Evolutionary conservation across 306 rosid genomes (phyloP).

Genomic region (Abrus pulchellus): DNA sequence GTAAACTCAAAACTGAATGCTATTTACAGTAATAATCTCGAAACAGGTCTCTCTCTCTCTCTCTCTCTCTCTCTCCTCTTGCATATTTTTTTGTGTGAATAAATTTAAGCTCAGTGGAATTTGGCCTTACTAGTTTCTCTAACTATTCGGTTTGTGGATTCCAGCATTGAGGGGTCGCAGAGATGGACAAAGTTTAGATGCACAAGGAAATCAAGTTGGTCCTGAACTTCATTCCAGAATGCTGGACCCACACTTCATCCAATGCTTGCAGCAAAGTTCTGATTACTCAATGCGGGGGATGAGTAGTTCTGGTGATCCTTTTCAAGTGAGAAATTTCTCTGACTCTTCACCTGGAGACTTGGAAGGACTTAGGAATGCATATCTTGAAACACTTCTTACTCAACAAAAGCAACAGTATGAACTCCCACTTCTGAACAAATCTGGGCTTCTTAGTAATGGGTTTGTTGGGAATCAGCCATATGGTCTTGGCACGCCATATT

Average conservation of each 20-base stretch:
- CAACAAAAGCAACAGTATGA: slow-evolving; percentile 85
- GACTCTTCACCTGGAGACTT: slow-evolving; percentile 69
- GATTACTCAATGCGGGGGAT: slow-evolving; percentile 62
- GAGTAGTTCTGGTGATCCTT: slow-evolving; percentile 63
- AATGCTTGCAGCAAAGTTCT: slow-evolving; percentile 69
- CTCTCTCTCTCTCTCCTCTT: not conserved
- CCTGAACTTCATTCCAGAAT: slow-evolving; percentile 60
- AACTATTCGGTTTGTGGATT: slow-evolving; percentile 36
- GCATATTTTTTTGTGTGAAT: slow-evolving; percentile 22
- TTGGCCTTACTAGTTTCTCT: slow-evolving; percentile 29
- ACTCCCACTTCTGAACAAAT: slow-evolving; percentile 72
- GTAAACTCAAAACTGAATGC: slow-evolving; percentile 61
- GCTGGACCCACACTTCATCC: slow-evolving; percentile 62
- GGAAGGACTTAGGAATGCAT: slow-evolving; percentile 77
- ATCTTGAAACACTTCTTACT: slow-evolving; percentile 76
- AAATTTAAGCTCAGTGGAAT: slow-evolving; percentile 23
- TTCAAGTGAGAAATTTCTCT: slow-evolving; percentile 63
- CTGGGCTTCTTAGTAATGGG: slow-evolving; percentile 67
- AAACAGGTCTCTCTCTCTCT: slow-evolving; percentile 62
- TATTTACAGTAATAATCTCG: slow-evolving; percentile 57
- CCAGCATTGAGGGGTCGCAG: slow-evolving; percentile 59
- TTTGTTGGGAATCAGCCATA: slow-evolving; percentile 66
- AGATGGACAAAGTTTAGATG: slow-evolving; percentile 59
- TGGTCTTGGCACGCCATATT: slow-evolving; percentile 73
- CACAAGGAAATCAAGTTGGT: slow-evolving; percentile 59